Percentiles rank a stretch among this genome's conserved stretches.
Evolutionary conservation across 768 basidiomycete species (phyloP).

Genomic region (Clitopilus hobsonii): DNA sequence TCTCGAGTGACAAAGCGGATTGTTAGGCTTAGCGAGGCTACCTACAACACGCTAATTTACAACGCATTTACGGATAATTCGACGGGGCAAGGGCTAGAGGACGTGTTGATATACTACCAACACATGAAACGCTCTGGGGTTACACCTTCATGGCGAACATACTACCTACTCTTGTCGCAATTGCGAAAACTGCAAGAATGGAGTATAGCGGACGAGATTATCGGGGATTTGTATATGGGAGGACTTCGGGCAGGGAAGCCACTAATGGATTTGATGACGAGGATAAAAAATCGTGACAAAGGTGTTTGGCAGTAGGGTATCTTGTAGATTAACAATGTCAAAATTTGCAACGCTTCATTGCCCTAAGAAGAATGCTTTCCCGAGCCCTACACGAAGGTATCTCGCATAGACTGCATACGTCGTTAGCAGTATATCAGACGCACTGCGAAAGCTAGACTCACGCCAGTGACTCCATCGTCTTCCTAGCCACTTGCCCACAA

Average conservation of each 20-base stretch:
- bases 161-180: conserved; percentile 71
- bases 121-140: conserved; percentile 53
- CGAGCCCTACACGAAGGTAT: conserved; percentile 60
- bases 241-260: conserved; percentile 41
- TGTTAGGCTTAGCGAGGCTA: conserved; percentile 52
- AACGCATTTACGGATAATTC: conserved; percentile 56
- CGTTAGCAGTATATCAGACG: conserved; percentile 2
- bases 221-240: conserved; percentile 51
- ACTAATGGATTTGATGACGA: conserved; percentile 44
- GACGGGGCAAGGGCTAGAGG: conserved; percentile 42
- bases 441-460: conserved; percentile 32
- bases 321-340: neutral
- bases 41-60: conserved; percentile 76
- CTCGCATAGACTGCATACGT: conserved; percentile 57
- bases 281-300: conserved; percentile 32
- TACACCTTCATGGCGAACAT: conserved; percentile 58
- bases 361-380: conserved; percentile 60
- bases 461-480: conserved; percentile 84
- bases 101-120: conserved; percentile 54
- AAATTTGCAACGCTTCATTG: conserved; percentile 18
- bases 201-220: conserved; percentile 54
- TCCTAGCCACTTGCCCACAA: conserved; percentile 85
- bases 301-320: conserved; percentile 3
- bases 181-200: conserved; percentile 55
- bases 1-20: conserved; percentile 53